Evolutionary conservation across 257 asterid species (phyloP), one percentile per base, ranked within the genome.

Genomic region (Solanum phureja): DNA sequence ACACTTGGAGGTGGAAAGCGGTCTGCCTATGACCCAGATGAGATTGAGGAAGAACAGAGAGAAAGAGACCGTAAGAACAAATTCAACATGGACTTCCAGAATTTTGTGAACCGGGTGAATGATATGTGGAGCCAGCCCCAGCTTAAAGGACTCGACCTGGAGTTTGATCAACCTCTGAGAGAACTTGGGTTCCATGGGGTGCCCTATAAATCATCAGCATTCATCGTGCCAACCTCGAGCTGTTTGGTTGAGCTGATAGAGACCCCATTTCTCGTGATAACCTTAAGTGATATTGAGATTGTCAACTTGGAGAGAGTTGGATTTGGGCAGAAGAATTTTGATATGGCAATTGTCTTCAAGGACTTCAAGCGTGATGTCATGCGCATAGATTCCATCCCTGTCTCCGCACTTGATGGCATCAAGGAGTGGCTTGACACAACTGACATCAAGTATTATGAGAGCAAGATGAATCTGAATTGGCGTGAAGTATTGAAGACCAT

Each of bases 181-280:
- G 91, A 89, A 58, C 91, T 73, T 79, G 91, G 91, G 52, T 89
- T 89, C 85, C 88, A 89, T 31, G 91, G 91, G 12, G 91, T 89
- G 38, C 91, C 91, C 44, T 75, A 87, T 6, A 89, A 89, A 37
- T 72, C 91, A 52, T 74, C 87, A 24, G 88, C 88, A 62, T 89
- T 86, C 72, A 89, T 89, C 7, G 87, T 89, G 44, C 89, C 91
- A 13, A 89, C 89, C 5, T 89, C 91, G 0, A 84, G 87, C 73
- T 89, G 91, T 79, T 77, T 89, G 52, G 91, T 89, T 60, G 87
- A 89, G 88, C 89, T 89, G 31, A 77, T 87, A 42, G 91, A 89
- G 87, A 74, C 84, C 13, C 89, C 88, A 3, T 89, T 87, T 60
- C 86, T 87, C 24, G 91, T 89, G 44, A 81, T 89, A 31, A 87